phyloP scores from a whole-genome alignment of 2,329 filamentous ascomycete species.

The Cladophialophora chaetospira region DNA sequence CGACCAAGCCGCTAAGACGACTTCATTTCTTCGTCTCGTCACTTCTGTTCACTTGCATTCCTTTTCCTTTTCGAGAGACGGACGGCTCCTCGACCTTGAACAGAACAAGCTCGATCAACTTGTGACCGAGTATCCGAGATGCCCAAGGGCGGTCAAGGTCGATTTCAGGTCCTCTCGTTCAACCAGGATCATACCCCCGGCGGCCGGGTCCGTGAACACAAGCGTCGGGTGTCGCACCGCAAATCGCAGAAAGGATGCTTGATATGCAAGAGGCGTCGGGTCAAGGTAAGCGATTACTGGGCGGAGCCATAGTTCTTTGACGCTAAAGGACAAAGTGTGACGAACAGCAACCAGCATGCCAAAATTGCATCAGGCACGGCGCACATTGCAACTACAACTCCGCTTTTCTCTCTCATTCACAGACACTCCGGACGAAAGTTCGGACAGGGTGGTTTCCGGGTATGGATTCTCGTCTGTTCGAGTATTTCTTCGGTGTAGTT shows the following conservation, averaged over 20 bases:
- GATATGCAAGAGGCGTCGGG: no score
- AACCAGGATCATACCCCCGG: background rate
- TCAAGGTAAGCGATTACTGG: no score
- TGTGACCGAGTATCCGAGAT: background rate
- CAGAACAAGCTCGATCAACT: background rate
- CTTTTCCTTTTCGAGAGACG: background rate
- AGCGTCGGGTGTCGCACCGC: conserved; percentile 36
- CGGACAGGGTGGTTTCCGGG: conserved; percentile 32
- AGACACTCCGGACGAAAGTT: conserved; percentile 23
- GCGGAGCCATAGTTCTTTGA: no score
- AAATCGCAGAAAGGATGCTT: conserved; percentile 40
- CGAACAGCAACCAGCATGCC: conserved; percentile 38
- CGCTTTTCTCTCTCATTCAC: conserved; percentile 7
- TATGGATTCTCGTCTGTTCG: conserved; percentile 38
- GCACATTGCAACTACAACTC: conserved; percentile 34
- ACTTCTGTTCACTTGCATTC: background rate
- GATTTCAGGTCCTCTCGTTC: conserved; percentile 10
- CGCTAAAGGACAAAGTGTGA: conserved; percentile 42
- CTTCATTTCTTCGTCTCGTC: no score
- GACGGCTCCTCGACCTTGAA: background rate
- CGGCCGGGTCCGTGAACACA: conserved; percentile 10
- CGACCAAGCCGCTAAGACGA: no score
- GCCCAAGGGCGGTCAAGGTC: background rate
- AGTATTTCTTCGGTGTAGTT: conserved; percentile 34
- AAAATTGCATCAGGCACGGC: conserved; percentile 37